Evolutionary conservation across 2,329 filamentous ascomycete genomes (phyloP).

Genomic region (Ophiostoma fasciatum): DNA sequence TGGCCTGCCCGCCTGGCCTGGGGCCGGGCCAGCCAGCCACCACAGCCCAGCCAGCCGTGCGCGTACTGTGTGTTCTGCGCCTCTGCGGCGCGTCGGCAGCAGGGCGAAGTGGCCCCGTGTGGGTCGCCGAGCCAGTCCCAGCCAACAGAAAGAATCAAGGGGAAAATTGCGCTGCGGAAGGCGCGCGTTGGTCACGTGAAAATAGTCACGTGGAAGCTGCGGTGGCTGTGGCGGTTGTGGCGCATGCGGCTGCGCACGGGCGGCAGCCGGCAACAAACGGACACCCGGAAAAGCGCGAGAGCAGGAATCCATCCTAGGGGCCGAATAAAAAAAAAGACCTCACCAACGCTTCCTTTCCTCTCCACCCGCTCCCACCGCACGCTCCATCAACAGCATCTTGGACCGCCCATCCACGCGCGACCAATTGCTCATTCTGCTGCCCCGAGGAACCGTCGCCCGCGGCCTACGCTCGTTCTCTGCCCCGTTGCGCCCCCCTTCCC

Average conservation of each 20-base stretch:
- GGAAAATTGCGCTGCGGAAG: too few relatives aligned
- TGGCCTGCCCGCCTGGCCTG: too few relatives aligned
- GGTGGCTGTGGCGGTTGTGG: slow-evolving; percentile 4
- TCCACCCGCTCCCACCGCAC: slow-evolving; percentile 3
- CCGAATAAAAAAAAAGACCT: slow-evolving; percentile 12
- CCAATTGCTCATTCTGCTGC: too few relatives aligned
- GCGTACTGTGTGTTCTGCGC: too few relatives aligned
- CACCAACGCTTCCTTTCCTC: slow-evolving; percentile 7
- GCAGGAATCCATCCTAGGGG: slow-evolving; percentile 7
- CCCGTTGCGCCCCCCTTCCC: slow-evolving; percentile 18
- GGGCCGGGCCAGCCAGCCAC: too few relatives aligned
- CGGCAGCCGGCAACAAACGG: slow-evolving; percentile 11
- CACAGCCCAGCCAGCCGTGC: too few relatives aligned
- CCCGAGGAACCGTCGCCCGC: neutral
- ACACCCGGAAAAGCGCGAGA: slow-evolving; percentile 14
- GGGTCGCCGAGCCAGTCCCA: too few relatives aligned
- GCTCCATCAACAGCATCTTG: slow-evolving; percentile 12
- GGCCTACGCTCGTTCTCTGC: slow-evolving; percentile 17
- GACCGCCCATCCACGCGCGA: slow-evolving; percentile 13
- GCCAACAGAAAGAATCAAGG: too few relatives aligned
- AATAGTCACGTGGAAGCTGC: neutral
- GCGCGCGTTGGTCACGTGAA: neutral
- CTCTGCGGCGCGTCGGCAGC: too few relatives aligned
- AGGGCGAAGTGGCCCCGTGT: too few relatives aligned
- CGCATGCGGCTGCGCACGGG: slow-evolving; percentile 5